Evolutionary conservation across 225 moss, liverwort and hornwort species (phyloP).

Genomic region (Polytrichum commune): DNA sequence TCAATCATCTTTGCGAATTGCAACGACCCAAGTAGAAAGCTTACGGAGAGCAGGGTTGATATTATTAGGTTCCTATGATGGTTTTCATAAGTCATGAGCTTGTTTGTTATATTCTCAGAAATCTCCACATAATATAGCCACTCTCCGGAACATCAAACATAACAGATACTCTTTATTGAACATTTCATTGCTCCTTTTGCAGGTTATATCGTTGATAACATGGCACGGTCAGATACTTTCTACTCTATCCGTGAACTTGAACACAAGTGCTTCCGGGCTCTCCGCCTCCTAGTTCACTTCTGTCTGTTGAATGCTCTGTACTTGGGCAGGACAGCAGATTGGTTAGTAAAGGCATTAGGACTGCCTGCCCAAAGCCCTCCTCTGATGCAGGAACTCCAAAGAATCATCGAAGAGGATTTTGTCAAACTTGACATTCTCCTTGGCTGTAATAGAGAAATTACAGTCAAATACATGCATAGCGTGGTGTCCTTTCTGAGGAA

Average conservation of each 20-base stretch:
- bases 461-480: slow-evolving; percentile 39
- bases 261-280: slow-evolving; percentile 38
- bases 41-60: no score
- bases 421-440: slow-evolving; percentile 46
- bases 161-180: no score
- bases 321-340: slow-evolving; percentile 18
- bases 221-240: slow-evolving; percentile 41
- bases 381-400: slow-evolving; percentile 26
- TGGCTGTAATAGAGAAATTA: slow-evolving; percentile 46
- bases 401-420: slow-evolving; percentile 50
- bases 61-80: no score
- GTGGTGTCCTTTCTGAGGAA: slow-evolving; percentile 33
- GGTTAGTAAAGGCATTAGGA: slow-evolving; percentile 24
- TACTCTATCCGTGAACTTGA: slow-evolving; percentile 44
- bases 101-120: no score
- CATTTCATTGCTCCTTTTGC: slow-evolving; percentile 6
- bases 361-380: slow-evolving; percentile 11
- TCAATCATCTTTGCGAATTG: no score
- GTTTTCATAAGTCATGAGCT: no score
- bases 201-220: slow-evolving; percentile 56
- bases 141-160: no score
- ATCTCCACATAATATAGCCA: no score
- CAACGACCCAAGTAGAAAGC: no score
- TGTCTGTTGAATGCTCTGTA: slow-evolving; percentile 31
- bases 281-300: slow-evolving; percentile 47